A percentile compares a stretch with the other conserved stretches of the same genome.
These are phyloP conservation scores for Colletotrichum somersetense DNA, from an alignment of 2,329 filamentous ascomycete species.

Conservation along the genomic window DNA sequence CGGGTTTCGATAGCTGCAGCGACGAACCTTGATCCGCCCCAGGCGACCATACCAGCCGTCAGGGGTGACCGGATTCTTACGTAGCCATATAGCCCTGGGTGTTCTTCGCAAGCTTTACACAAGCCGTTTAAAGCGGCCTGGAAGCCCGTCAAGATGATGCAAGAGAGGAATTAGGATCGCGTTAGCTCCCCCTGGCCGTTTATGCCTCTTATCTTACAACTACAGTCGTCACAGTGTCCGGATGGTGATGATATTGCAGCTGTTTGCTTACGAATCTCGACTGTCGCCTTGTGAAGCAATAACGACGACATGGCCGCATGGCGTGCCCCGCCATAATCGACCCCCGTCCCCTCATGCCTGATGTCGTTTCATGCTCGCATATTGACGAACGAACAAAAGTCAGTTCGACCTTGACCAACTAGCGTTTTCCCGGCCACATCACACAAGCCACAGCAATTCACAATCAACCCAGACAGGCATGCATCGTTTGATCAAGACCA, in stretches of 20 bases:
- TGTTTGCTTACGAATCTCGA: neutral
- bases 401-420: too few relatives aligned
- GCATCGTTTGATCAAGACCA: conserved; percentile 18
- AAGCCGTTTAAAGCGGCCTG: neutral
- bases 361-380: neutral
- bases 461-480: neutral
- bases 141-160: neutral
- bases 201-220: neutral
- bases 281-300: neutral
- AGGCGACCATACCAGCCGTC: neutral
- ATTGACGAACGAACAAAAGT: neutral
- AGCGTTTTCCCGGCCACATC: neutral
- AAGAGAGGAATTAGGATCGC: neutral
- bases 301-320: neutral
- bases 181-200: neutral
- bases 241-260: neutral
- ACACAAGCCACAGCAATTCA: neutral
- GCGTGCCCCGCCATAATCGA: neutral
- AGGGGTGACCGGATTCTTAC: neutral
- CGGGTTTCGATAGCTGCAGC: neutral
- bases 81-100: neutral
- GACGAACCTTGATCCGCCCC: neutral
- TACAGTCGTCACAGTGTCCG: neutral
- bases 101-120: neutral
- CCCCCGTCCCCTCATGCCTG: neutral